Conservation (phyloP, 2,329 filamentous ascomycete genomes). For the Cytospora piceae region DNA sequence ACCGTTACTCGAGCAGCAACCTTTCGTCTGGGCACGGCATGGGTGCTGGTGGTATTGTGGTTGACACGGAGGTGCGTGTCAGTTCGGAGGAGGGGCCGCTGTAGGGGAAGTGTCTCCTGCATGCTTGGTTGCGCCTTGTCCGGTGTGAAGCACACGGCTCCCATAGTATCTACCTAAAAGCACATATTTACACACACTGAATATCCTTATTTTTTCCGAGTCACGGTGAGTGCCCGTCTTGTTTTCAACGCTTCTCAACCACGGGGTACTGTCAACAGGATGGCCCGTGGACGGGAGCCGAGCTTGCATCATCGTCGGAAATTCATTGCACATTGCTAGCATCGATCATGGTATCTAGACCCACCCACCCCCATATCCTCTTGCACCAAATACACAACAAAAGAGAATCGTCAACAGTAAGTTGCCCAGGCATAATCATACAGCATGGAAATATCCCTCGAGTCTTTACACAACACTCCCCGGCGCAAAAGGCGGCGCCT, state of each 20-base stretch:
- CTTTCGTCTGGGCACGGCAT: neutral
- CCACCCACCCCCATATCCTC: neutral
- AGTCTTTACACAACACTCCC: slow-evolving; percentile 35
- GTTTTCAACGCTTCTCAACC: too few species aligned
- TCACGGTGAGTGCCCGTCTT: too few species aligned
- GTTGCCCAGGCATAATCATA: neutral
- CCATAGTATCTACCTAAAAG: too few species aligned
- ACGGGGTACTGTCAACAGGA: neutral
- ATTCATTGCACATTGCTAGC: neutral
- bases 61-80: neutral
- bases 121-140: neutral
- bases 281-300: too few species aligned
- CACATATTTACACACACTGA: too few species aligned
- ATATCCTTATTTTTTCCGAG: too few species aligned
- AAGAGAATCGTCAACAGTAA: neutral
- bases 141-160: too few species aligned
- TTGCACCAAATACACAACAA: neutral
- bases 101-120: neutral
- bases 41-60: neutral
- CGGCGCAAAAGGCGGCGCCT: slow-evolving; percentile 32
- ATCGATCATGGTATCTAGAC: neutral
- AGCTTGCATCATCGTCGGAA: neutral
- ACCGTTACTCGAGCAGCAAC: neutral
- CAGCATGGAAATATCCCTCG: slow-evolving; percentile 1
- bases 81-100: neutral